Evolutionary conservation across 805 yeast genomes (phyloP).

Genomic region (Lachancea sp.): DNA sequence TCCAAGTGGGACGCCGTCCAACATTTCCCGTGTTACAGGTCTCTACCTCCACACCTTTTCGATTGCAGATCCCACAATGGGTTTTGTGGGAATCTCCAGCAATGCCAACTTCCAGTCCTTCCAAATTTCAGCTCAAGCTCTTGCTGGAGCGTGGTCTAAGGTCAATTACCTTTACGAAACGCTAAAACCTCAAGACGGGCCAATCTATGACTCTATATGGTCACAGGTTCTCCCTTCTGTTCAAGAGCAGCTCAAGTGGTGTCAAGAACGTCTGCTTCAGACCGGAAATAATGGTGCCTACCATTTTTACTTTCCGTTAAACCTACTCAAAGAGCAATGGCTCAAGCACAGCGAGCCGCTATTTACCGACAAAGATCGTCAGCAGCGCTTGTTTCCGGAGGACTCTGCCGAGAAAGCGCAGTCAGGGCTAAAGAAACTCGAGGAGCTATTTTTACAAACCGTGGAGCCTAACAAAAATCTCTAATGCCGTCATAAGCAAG

Average conservation of each 20-base stretch:
- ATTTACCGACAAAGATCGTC: conserved; percentile 5
- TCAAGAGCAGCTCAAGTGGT: conserved; percentile 16
- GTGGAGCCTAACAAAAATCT: background rate
- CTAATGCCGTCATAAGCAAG: too few species aligned
- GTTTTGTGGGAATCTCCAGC: conserved; percentile 36
- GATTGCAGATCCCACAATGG: conserved; percentile 41
- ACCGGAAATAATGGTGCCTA: conserved; percentile 17
- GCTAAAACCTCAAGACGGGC: conserved; percentile 12
- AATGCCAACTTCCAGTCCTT: conserved; percentile 20
- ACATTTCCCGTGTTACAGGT: conserved; percentile 32
- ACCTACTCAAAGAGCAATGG: conserved; percentile 13
- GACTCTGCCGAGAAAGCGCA: conserved; percentile 10
- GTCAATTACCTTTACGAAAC: conserved; percentile 11
- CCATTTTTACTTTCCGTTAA: conserved; percentile 17
- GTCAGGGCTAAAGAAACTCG: conserved; percentile 11
- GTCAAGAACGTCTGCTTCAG: conserved; percentile 10
- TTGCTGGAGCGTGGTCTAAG: conserved; percentile 15
- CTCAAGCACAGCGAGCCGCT: conserved; percentile 11
- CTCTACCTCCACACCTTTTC: conserved; percentile 43
- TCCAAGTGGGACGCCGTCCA: conserved; percentile 11
- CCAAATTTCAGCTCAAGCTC: conserved; percentile 15
- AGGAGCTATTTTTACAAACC: background rate
- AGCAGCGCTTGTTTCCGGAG: conserved; percentile 11
- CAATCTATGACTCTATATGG: conserved; percentile 18
- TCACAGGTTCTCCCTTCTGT: conserved; percentile 16